Evolutionary conservation across 2,329 filamentous ascomycete species (phyloP), one percentile per base, ranked within the genome.

Genomic region (Phialemonium atrogriseum): DNA sequence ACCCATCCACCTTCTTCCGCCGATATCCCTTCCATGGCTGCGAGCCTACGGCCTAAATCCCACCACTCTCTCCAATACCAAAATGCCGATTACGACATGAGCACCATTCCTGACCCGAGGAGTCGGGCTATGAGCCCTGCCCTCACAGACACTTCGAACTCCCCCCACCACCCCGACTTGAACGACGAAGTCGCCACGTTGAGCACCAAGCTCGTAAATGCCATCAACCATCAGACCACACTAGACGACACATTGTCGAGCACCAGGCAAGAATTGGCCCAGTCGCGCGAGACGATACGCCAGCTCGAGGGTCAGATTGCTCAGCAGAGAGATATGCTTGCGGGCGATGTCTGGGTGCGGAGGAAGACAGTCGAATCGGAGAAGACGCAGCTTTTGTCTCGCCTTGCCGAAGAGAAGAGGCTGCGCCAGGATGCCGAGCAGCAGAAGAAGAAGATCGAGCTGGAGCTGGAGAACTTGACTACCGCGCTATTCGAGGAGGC

Each of bases 401-500:
- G 66, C 18, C 52, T 84, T 17, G 68, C 67, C 11, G 79, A 82
- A 36, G 84, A 89, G 54, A 77, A 68, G 46, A 69, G 63, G 29
- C 66, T 74, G 42, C 73, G 80, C n/a, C 55, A 65, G 7, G 71
- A 77, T 27, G 73, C 73, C 9, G 82, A 88, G 49, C 78, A 75
- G 53, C 84, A 85, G 34, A 94, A 91, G 65, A 84, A 82, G 56
- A 79, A 79, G 41, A 94, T 95, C 18, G 91, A 98, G 55, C 79
- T 83, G 45, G 91, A 98, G 57, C 64, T 98, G 27, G 91, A 96
- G 59, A 84, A 77, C 32, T 59, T 98, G 41, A 96, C 91, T 0
- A 79, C 86, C 2, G 87, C 86, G 17, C 70, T 98, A n/a, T 98
- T 98, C 41, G 87, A 96, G 52, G 89, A 98, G 64, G 91, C 91